A percentile compares a stretch with the other conserved stretches of the same genome.
Evolutionary conservation across 306 rosid genomes (phyloP).

Genomic region (Dryas octopetala): DNA sequence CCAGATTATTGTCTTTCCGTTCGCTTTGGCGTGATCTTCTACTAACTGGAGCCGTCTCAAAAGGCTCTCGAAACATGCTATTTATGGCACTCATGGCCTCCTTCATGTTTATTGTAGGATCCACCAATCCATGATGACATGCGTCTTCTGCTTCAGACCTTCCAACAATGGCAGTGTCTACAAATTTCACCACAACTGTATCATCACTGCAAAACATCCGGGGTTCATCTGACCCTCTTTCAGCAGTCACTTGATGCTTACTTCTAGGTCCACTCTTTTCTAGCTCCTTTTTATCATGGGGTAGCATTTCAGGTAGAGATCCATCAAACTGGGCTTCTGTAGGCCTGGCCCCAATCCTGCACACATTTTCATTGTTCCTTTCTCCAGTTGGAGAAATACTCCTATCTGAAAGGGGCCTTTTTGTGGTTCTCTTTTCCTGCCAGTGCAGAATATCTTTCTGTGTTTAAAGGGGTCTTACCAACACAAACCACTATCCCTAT

Average conservation of each 20-base stretch:
- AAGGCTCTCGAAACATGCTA: conserved; percentile 81
- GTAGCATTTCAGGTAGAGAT: background rate
- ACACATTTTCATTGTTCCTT: conserved; percentile 30
- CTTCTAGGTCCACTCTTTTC: conserved; percentile 8
- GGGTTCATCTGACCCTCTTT: conserved; percentile 30
- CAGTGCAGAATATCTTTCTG: conserved; percentile 20
- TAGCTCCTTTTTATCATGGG: too few species aligned
- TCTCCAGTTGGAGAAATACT: conserved; percentile 32
- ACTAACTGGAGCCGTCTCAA: conserved; percentile 49
- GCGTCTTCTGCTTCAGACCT: conserved; percentile 85
- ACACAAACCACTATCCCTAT: conserved; percentile 3
- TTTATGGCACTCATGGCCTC: conserved; percentile 88
- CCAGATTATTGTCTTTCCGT: conserved; percentile 25
- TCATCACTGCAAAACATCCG: conserved; percentile 53
- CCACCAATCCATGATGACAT: conserved; percentile 87
- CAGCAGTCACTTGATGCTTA: conserved; percentile 16
- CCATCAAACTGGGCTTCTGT: conserved; percentile 26
- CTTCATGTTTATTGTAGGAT: conserved; percentile 94
- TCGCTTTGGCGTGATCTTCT: conserved; percentile 45
- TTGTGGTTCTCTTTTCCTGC: conserved; percentile 46
- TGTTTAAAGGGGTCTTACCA: background rate
- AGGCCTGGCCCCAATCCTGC: conserved; percentile 22
- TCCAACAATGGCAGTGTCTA: conserved; percentile 70
- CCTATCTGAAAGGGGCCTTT: conserved; percentile 37
- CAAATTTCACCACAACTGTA: conserved; percentile 69